phyloP scores from a whole-genome alignment of 2,329 filamentous ascomycete genomes.

The Stromatinia cepivora region DNA sequence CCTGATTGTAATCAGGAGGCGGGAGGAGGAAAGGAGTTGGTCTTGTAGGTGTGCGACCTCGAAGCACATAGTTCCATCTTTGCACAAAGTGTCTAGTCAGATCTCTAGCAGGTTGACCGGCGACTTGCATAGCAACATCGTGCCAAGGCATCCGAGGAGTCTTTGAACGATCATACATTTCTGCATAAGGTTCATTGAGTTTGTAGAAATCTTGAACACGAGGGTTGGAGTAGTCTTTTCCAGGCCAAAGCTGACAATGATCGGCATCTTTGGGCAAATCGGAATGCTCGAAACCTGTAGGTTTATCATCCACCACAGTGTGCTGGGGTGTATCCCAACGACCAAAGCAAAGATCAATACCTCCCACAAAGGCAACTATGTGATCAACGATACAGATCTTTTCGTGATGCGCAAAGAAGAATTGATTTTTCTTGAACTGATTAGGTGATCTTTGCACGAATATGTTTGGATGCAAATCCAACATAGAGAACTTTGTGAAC shows the following conservation, averaged over 20 bases:
- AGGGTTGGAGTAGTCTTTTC: slow-evolving; percentile 98
- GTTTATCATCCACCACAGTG: slow-evolving; percentile 85
- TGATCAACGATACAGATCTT: slow-evolving; percentile 98
- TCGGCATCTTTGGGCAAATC: slow-evolving; percentile 82
- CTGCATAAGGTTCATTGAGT: slow-evolving; percentile 91
- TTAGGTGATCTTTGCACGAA: slow-evolving; percentile 96
- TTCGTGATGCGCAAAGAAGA: slow-evolving; percentile 99
- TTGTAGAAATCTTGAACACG: slow-evolving; percentile 93
- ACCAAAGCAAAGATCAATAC: slow-evolving; percentile 94
- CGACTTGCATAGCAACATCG: slow-evolving; percentile 95
- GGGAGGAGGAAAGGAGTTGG: slow-evolving; percentile 92
- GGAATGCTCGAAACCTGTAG: slow-evolving; percentile 84
- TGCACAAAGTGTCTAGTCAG: slow-evolving; percentile 95
- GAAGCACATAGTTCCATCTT: slow-evolving; percentile 94
- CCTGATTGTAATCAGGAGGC: slow-evolving; percentile 84
- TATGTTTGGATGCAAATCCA: slow-evolving; percentile 94
- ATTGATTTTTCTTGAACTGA: slow-evolving; percentile 97
- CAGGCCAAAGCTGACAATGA: slow-evolving; percentile 93
- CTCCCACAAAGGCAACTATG: slow-evolving; percentile 91
- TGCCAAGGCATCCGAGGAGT: slow-evolving; percentile 98
- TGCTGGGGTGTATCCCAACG: slow-evolving; percentile 97
- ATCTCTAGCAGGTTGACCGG: slow-evolving; percentile 92
- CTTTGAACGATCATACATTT: slow-evolving; percentile 94
- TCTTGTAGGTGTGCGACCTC: slow-evolving; percentile 87
- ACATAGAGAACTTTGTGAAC: slow-evolving; percentile 93